Percentiles rank a stretch among this genome's conserved stretches.
Conservation (phyloP, 768 basidiomycete species). For the Pulveroboletus frians region DNA sequence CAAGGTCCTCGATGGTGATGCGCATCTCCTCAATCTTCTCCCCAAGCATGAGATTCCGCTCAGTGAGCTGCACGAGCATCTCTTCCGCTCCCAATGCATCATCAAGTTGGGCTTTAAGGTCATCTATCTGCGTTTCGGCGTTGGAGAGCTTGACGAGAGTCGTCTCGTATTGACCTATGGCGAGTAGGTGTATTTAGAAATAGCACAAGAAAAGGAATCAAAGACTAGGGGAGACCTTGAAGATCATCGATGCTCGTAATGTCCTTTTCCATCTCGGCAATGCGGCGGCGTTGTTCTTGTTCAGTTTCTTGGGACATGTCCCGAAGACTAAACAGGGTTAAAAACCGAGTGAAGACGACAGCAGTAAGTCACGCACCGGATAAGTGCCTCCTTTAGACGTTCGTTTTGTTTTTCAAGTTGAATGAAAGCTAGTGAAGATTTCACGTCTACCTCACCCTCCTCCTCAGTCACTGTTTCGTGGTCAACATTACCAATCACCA, state of each 20-base stretch:
- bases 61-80: slow-evolving; percentile 91
- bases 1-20: slow-evolving; percentile 92
- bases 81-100: slow-evolving; percentile 95
- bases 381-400: slow-evolving; percentile 87
- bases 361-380: slow-evolving; percentile 47
- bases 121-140: slow-evolving; percentile 89
- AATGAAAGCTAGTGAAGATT: slow-evolving; percentile 61
- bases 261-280: slow-evolving; percentile 88
- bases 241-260: slow-evolving; percentile 72
- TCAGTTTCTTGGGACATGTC: slow-evolving; percentile 88
- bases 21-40: slow-evolving; percentile 99
- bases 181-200: slow-evolving; percentile 7
- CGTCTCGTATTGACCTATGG: slow-evolving; percentile 71
- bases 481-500: slow-evolving; percentile 3
- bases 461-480: slow-evolving; percentile 20
- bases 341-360: neutral
- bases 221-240: slow-evolving; percentile 49
- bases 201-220: neutral
- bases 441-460: slow-evolving; percentile 34
- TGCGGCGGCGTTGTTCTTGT: slow-evolving; percentile 71
- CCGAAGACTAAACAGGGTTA: slow-evolving; percentile 52
- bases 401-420: slow-evolving; percentile 98
- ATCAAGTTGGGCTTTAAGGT: slow-evolving; percentile 90
- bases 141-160: slow-evolving; percentile 76
- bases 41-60: slow-evolving; percentile 85